phyloP scores from a whole-genome alignment of 2,329 filamentous ascomycete genomes.

The Exserohilum rostratum region DNA sequence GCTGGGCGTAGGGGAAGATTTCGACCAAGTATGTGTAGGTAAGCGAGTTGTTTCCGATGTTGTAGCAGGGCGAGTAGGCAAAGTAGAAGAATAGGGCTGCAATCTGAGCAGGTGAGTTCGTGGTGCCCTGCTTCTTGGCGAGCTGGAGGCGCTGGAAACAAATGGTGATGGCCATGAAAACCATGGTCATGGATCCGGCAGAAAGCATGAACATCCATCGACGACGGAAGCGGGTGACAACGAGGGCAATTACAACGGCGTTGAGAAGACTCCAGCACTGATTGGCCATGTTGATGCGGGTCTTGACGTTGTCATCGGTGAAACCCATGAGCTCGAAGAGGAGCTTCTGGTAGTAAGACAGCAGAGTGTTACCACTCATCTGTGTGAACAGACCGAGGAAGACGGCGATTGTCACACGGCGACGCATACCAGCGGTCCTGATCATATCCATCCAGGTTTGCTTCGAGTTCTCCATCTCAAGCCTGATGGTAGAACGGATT shows the following conservation, averaged over 20 bases:
- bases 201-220: conserved; percentile 56
- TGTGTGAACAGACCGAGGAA: conserved; percentile 50
- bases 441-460: conserved; percentile 62
- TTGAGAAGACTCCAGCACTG: conserved; percentile 52
- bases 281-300: conserved; percentile 50
- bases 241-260: conserved; percentile 48
- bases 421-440: conserved; percentile 52
- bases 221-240: conserved; percentile 51
- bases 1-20: conserved; percentile 63
- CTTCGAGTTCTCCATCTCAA: conserved; percentile 62
- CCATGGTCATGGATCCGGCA: conserved; percentile 57
- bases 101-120: conserved; percentile 45
- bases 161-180: conserved; percentile 64
- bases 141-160: conserved; percentile 55
- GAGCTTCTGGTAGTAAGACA: conserved; percentile 47
- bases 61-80: conserved; percentile 64
- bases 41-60: conserved; percentile 70
- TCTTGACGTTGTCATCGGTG: conserved; percentile 45
- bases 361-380: conserved; percentile 48
- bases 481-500: conserved; percentile 62
- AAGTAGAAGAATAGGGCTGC: conserved; percentile 65
- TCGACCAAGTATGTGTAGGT: conserved; percentile 68
- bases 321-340: conserved; percentile 50
- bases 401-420: conserved; percentile 39
- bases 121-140: conserved; percentile 28